Evolutionary conservation across 2,329 filamentous ascomycete species (phyloP), one percentile per base, ranked within the genome.

Genomic region (Fusarium sp.): DNA sequence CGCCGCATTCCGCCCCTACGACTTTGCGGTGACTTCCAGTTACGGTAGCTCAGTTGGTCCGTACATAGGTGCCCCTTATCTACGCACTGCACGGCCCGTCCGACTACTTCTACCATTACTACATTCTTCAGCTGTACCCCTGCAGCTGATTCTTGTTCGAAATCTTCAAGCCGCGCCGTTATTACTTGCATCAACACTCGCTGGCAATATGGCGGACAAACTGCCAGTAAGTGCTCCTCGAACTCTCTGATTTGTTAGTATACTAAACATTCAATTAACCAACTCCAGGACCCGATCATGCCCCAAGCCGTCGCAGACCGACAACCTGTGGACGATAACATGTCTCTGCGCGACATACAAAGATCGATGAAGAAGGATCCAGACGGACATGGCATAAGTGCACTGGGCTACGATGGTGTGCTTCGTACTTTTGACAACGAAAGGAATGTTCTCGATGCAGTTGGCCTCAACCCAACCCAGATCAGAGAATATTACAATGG

Each of bases 331-430:
- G 12, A 2, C 2, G 22, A 42, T 22, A 11, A 18, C 2, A 60
- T 60, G 29, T 44, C 36, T n/a, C 15, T 60, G 7, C 36, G 25
- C 5, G 60, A 62, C 8, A 31, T 60, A 49, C 6, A 1, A 6
- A 9, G 1, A 10, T 42, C 17, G 4, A 60, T 62, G 54, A 60
- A 60, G 36, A 18, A 14, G 17, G 60, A 60, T 3, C 54, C 44
- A 18, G 17, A 27, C 0, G 60, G 53, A 18, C 15, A 49, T n/a
- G 35, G 44, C 9, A 31, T 62, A 44, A 44, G 12, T 59, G 22
- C 35, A 31, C 35, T 62, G 10, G 60, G 54, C 13, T 60, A 49
- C 4, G 60, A 62, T n/a, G 60, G 60, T 36, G 60, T 62, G 7
- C 31, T 62, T 10, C 60, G 60, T 25, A 44, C n/a, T 0, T 62